phyloP scores from a whole-genome alignment of 2,329 filamentous ascomycete genomes.

The Alternaria viburni region DNA sequence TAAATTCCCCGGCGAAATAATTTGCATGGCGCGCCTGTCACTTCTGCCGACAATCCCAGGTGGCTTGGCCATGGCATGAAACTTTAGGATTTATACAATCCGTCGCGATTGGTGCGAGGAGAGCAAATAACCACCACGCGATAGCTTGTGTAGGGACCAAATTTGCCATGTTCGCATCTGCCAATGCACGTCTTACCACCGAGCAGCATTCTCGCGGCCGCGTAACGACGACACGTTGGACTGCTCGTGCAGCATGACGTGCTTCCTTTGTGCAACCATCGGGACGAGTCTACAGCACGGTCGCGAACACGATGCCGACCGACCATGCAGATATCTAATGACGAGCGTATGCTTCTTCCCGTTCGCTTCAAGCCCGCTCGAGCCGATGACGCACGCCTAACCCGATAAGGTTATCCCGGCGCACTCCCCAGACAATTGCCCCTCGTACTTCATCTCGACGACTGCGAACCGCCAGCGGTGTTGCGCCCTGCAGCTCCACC shows the following conservation, averaged over 20 bases:
- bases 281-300: slow-evolving; percentile 7
- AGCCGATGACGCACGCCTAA: slow-evolving; percentile 13
- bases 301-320: slow-evolving; percentile 15
- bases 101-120: background rate
- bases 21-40: background rate
- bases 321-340: slow-evolving; percentile 27
- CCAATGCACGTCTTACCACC: background rate
- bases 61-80: background rate
- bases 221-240: slow-evolving; percentile 1
- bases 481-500: slow-evolving; percentile 23
- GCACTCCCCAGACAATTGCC: slow-evolving; percentile 20
- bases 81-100: background rate
- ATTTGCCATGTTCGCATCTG: background rate
- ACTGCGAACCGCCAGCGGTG: slow-evolving; percentile 14
- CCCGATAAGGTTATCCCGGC: slow-evolving; percentile 23
- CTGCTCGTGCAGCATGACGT: slow-evolving; percentile 19
- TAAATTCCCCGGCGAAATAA: background rate
- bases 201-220: background rate
- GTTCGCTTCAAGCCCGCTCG: slow-evolving; percentile 16
- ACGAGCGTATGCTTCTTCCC: slow-evolving; percentile 29
- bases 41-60: background rate
- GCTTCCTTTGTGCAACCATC: slow-evolving; percentile 11
- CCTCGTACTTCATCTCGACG: slow-evolving; percentile 17
- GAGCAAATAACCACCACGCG: background rate
- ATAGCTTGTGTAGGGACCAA: background rate